phyloP scores from a whole-genome alignment of 352 stramenopile genomes.

The Halophytophthora batemanensis region DNA sequence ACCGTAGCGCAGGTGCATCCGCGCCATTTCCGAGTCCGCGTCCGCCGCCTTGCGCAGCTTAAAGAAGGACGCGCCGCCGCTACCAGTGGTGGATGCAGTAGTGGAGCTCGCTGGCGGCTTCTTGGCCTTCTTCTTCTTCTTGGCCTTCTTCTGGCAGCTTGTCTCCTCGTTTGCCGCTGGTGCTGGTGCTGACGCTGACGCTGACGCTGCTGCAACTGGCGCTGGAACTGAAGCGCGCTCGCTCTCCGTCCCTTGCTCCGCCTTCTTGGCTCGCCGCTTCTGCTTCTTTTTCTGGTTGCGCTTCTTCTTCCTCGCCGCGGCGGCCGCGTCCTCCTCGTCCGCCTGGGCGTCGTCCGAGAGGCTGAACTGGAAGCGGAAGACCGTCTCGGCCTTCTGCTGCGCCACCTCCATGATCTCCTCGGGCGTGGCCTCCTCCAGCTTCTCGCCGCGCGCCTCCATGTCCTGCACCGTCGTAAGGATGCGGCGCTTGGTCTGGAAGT shows the following conservation, averaged over 20 bases:
- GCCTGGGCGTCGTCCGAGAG: constrained; percentile 8
- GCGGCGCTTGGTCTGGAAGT: constrained; percentile 48
- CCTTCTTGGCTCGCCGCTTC: constrained; percentile 20
- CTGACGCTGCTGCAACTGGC: too few relatives aligned
- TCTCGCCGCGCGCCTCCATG: constrained; percentile 26
- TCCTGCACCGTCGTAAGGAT: constrained; percentile 29
- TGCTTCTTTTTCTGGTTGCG: constrained; percentile 32
- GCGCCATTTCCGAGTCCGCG: constrained; percentile 61
- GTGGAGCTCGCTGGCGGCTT: constrained; percentile 4
- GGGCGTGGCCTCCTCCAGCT: constrained; percentile 29
- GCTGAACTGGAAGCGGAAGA: constrained; percentile 58
- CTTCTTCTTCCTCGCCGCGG: constrained; percentile 21
- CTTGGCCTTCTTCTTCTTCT: constrained; percentile 17
- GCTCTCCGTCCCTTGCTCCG: constrained; percentile 8
- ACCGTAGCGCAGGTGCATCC: constrained; percentile 73
- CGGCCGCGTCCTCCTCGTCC: neutral
- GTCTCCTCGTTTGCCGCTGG: neutral
- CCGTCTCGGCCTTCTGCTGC: constrained; percentile 21
- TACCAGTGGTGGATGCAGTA: too few relatives aligned
- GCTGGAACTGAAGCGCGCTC: constrained; percentile 4
- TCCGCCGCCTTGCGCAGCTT: constrained; percentile 60
- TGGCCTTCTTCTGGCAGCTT: too few relatives aligned
- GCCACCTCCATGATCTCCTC: constrained; percentile 28
- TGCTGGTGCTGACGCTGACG: constrained; percentile 3
- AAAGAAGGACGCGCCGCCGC: constrained; percentile 49